phyloP scores from a whole-genome alignment of 805 yeast species.

The Zygosaccharomyces rouxii region DNA sequence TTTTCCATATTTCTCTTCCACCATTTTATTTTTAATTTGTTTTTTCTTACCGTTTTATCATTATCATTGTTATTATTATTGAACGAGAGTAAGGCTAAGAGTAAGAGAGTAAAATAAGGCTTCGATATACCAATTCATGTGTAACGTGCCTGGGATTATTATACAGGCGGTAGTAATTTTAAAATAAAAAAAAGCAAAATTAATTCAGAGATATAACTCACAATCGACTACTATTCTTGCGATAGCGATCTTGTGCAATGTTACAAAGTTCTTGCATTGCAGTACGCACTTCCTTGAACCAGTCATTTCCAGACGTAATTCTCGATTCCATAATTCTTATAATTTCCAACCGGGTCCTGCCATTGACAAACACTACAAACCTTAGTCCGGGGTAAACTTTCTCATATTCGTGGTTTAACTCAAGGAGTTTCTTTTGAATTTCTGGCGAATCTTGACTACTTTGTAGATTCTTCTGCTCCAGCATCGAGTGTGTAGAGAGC shows the following conservation, averaged over 20 bases:
- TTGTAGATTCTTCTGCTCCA: conserved; percentile 66
- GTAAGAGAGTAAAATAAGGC: neutral
- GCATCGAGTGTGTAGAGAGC: conserved; percentile 59
- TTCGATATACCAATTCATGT: conserved; percentile 6
- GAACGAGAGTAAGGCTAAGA: neutral
- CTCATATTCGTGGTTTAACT: conserved; percentile 63
- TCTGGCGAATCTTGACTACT: conserved; percentile 43
- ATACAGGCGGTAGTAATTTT: conserved; percentile 1
- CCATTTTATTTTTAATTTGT: neutral
- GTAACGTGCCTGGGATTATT: conserved; percentile 6
- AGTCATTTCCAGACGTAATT: conserved; percentile 36
- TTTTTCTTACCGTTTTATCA: neutral
- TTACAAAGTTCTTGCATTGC: conserved; percentile 90
- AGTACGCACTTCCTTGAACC: conserved; percentile 51
- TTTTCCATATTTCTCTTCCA: neutral
- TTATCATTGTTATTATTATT: neutral
- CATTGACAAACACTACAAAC: conserved; percentile 87
- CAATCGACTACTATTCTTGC: neutral
- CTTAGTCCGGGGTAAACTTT: conserved; percentile 61
- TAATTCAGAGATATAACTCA: neutral
- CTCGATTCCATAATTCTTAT: conserved; percentile 59
- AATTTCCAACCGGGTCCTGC: conserved; percentile 61
- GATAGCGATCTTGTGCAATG: conserved; percentile 71
- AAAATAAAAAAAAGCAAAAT: conserved; percentile 1
- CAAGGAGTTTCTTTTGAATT: conserved; percentile 42